A percentile compares a stretch with the other conserved stretches of the same genome.
Conservation (phyloP, 73 alveolate genomes). For the Tetrahymena thermophila region DNA sequence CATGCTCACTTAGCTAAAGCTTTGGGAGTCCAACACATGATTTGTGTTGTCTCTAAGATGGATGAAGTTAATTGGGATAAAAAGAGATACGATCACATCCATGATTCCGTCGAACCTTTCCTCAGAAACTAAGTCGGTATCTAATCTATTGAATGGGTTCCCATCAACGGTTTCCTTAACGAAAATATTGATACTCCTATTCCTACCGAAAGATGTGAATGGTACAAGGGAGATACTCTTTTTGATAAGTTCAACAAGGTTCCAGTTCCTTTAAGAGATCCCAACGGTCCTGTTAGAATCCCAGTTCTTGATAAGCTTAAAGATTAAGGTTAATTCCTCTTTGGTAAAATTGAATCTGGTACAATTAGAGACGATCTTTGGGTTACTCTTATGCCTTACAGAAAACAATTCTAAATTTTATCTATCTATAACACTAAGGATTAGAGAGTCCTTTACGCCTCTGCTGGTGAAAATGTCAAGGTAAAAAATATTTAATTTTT, state of each 20-base stretch:
- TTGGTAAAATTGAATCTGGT: constrained; percentile 61
- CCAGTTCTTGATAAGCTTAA: constrained; percentile 52
- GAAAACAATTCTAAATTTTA: constrained; percentile 16
- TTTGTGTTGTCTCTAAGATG: constrained; percentile 98
- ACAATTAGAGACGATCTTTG: constrained; percentile 37
- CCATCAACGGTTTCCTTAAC: constrained; percentile 95
- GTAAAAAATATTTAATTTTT: neutral
- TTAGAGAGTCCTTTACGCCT: constrained; percentile 42
- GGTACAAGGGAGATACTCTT: constrained; percentile 97
- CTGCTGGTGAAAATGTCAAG: constrained; percentile 54
- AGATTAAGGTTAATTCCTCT: constrained; percentile 31
- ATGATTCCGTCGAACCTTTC: constrained; percentile 8
- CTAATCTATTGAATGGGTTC: constrained; percentile 55
- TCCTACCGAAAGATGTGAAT: constrained; percentile 65
- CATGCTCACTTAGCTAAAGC: constrained; percentile 96
- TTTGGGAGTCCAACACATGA: constrained; percentile 88
- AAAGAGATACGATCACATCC: constrained; percentile 70
- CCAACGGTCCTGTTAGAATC: constrained; percentile 91
- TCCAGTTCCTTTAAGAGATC: constrained; percentile 84
- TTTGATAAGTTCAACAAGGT: constrained; percentile 86
- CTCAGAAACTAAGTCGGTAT: constrained; percentile 16
- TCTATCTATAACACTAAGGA: constrained; percentile 47
- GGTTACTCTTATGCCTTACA: constrained; percentile 40
- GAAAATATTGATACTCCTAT: constrained; percentile 77
- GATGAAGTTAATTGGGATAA: constrained; percentile 98